Base-by-base conservation (phyloP, 768 basidiomycete genomes). In the Amanita phalloides region DNA sequence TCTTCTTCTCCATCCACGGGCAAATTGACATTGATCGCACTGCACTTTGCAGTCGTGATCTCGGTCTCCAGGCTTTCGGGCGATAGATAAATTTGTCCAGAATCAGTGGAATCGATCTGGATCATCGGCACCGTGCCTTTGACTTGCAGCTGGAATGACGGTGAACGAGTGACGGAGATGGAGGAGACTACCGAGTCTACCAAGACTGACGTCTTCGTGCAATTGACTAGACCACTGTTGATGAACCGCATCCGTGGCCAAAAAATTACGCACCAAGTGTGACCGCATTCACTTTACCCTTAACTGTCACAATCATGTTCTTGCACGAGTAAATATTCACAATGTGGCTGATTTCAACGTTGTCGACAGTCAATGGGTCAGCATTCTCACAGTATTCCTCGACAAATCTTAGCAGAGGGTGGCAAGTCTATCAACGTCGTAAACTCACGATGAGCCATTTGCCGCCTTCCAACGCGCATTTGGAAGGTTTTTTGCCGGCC, bases 251-350 rank as follows among this genome's bases (percentile, higher is more conserved):
- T 21, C 48, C 37, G 23, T 21, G 21, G 17, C 25, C 6, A 23
- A 48, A 6, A 13, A 21, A 25, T 20, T 47, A 71, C 78, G 53
- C 61, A 96, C 95, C 76, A 53, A 98, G 69, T 17, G 84, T 90
- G 42, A 99, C 83, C 3, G 92, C 94, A 61, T 99, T 99, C 57
- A 90, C 81, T 69, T 99, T 99, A 60, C 95, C 94, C 64, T 86
- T 86, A 64, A 99, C 74, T 47, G 86, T 65, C 52, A 99, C 71
- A 0, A 84, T 86, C 8, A 80, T 76, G 57, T 85, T 86, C 71
- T 92, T 96, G 75, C 93, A 96, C 10, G 82, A 84, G 64, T 82
- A 98, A 44, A 98, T 70, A 65, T 91, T 94, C 53, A 99, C 80
- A 3, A 80, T 79, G 51, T 99, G 94, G 60, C 70, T 85, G 50